phyloP scores from a whole-genome alignment of 2,329 filamentous ascomycete genomes.

The Microdochium trichocladiopsis region DNA sequence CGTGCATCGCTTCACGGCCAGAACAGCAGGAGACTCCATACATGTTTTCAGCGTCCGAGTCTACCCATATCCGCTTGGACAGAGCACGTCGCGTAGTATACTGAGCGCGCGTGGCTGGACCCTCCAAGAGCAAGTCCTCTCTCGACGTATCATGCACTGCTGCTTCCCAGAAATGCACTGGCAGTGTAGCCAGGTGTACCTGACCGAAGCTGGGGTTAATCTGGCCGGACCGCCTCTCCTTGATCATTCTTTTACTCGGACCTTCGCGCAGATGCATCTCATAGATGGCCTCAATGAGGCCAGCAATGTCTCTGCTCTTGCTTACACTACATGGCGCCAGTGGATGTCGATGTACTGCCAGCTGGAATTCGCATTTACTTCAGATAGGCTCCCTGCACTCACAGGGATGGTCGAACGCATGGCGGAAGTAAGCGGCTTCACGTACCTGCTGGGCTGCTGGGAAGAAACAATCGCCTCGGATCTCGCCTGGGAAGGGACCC shows the following conservation, averaged over 20 bases:
- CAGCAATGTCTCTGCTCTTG: not conserved
- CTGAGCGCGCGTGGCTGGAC: conserved; percentile 5
- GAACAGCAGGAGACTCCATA: too few relatives aligned
- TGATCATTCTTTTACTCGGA: not conserved
- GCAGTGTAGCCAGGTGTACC: conserved; percentile 2
- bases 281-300: not conserved
- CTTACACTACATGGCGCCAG: not conserved
- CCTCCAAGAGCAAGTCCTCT: conserved; percentile 5
- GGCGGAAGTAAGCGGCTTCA: not conserved
- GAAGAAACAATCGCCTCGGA: not conserved
- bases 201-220: not conserved
- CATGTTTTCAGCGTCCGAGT: too few relatives aligned
- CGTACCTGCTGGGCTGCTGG: not conserved
- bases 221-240: not conserved
- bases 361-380: not conserved
- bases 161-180: conserved; percentile 3
- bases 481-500: not conserved
- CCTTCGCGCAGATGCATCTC: not conserved
- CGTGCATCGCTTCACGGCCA: too few relatives aligned
- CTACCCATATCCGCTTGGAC: conserved; percentile 2
- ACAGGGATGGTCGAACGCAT: not conserved
- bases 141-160: conserved; percentile 4
- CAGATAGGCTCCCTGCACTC: not conserved
- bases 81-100: not conserved
- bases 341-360: not conserved